A percentile compares a stretch with the other conserved stretches of the same genome.
Evolutionary conservation across 352 stramenopile species (phyloP).

Genomic region (Peronospora tabacina): DNA sequence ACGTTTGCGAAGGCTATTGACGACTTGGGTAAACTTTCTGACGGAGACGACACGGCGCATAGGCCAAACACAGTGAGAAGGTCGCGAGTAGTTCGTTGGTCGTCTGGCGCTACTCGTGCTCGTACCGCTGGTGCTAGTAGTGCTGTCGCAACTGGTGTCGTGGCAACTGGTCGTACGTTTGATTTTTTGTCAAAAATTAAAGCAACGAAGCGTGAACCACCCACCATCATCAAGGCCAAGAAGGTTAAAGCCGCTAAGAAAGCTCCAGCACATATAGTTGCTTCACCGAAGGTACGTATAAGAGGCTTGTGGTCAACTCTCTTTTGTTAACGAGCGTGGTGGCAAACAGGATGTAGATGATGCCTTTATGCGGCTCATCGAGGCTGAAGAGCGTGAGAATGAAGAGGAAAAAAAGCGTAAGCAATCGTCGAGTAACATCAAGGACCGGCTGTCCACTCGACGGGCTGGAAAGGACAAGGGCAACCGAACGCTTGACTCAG

Average conservation of each 20-base stretch:
- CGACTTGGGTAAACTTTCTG: conserved; percentile 21
- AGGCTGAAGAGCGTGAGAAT: conserved; percentile 65
- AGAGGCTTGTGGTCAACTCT: background rate
- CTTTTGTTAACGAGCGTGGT: conserved; percentile 6
- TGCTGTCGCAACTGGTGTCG: conserved; percentile 49
- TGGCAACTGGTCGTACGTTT: conserved; percentile 73
- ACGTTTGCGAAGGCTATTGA: conserved; percentile 45
- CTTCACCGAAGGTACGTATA: conserved; percentile 26
- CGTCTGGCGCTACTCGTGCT: conserved; percentile 15
- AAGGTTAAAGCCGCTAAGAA: conserved; percentile 22
- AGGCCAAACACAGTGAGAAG: conserved; percentile 28
- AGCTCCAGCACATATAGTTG: conserved; percentile 5
- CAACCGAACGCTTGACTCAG: conserved; percentile 18
- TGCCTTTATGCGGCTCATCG: conserved; percentile 65
- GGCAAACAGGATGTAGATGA: conserved; percentile 56
- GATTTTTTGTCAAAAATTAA: conserved; percentile 84
- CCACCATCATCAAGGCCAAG: conserved; percentile 10
- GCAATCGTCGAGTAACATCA: conserved; percentile 38
- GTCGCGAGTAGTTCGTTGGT: conserved; percentile 27
- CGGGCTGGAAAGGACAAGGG: conserved; percentile 27
- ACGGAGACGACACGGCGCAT: conserved; percentile 19
- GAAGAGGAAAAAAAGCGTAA: conserved; percentile 54
- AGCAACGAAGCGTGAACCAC: conserved; percentile 22
- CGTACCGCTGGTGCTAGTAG: conserved; percentile 14
- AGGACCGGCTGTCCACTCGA: conserved; percentile 49